A percentile compares a stretch with the other conserved stretches of the same genome.
Conservation (phyloP, 352 stramenopile species). For the Pythium diclinum region DNA sequence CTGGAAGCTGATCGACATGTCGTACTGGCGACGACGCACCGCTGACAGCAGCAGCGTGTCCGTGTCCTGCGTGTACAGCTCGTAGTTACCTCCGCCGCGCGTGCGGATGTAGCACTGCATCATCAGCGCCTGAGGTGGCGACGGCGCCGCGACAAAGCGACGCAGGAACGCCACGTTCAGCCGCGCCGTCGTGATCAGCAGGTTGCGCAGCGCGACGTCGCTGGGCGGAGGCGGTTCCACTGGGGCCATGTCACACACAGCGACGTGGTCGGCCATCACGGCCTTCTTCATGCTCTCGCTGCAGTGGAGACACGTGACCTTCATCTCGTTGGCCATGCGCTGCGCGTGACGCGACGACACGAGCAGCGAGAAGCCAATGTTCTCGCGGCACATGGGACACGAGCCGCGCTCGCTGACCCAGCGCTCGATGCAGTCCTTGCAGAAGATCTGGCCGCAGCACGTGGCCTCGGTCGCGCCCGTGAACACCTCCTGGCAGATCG, state of each 20-base stretch:
- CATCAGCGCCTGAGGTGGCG: slow-evolving; percentile 60
- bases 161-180: slow-evolving; percentile 50
- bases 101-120: slow-evolving; percentile 89
- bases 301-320: slow-evolving; percentile 66
- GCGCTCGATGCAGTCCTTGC: slow-evolving; percentile 78
- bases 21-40: slow-evolving; percentile 76
- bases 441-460: slow-evolving; percentile 85
- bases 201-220: slow-evolving; percentile 60
- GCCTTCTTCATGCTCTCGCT: slow-evolving; percentile 74
- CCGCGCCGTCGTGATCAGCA: slow-evolving; percentile 56
- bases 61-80: slow-evolving; percentile 81
- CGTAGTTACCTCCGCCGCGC: slow-evolving; percentile 76
- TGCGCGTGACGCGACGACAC: slow-evolving; percentile 65
- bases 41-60: slow-evolving; percentile 75
- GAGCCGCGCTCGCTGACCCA: slow-evolving; percentile 80
- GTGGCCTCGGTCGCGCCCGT: slow-evolving; percentile 67
- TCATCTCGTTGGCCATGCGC: slow-evolving; percentile 86
- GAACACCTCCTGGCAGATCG: slow-evolving; percentile 84
- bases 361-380: slow-evolving; percentile 66
- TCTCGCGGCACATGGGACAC: slow-evolving; percentile 80
- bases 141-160: slow-evolving; percentile 56
- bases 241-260: slow-evolving; percentile 57
- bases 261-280: slow-evolving; percentile 55
- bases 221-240: slow-evolving; percentile 71
- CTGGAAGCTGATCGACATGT: slow-evolving; percentile 86